A percentile compares a stretch with the other conserved stretches of the same genome.
Conservation (phyloP, 805 yeast genomes). For the Priceomyces fermenticarens region DNA sequence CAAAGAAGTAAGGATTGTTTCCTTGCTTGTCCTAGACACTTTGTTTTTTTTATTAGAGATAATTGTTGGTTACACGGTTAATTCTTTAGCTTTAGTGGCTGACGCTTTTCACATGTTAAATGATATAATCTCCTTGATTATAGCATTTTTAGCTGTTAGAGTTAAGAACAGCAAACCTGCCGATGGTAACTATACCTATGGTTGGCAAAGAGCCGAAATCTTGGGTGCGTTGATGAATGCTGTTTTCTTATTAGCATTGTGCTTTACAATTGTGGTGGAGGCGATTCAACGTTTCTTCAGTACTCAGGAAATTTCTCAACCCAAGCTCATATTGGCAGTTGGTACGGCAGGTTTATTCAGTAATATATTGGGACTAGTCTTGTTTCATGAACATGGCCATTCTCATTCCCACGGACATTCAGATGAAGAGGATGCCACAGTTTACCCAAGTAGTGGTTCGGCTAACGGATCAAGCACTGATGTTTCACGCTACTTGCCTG, state of each 20-base stretch:
- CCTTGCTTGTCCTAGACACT: slow-evolving; percentile 74
- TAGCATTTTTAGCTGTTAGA: slow-evolving; percentile 95
- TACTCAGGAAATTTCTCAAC: slow-evolving; percentile 77
- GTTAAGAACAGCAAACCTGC: slow-evolving; percentile 81
- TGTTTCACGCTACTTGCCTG: slow-evolving; percentile 43
- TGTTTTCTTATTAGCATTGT: slow-evolving; percentile 85
- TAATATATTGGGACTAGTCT: slow-evolving; percentile 75
- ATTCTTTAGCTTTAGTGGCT: slow-evolving; percentile 91
- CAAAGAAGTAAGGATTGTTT: slow-evolving; percentile 69
- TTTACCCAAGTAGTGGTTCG: slow-evolving; percentile 1
- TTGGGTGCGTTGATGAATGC: slow-evolving; percentile 94
- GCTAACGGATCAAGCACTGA: slow-evolving; percentile 18
- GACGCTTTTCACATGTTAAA: slow-evolving; percentile 98
- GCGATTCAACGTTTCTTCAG: slow-evolving; percentile 85
- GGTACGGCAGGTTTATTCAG: slow-evolving; percentile 83
- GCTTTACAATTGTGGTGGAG: slow-evolving; percentile 88
- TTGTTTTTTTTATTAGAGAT: slow-evolving; percentile 83
- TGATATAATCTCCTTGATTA: slow-evolving; percentile 83
- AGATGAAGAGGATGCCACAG: slow-evolving; percentile 14
- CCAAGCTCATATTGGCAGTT: slow-evolving; percentile 76
- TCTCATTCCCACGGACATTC: slow-evolving; percentile 44
- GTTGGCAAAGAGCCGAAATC: slow-evolving; percentile 97
- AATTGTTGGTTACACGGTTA: slow-evolving; percentile 83
- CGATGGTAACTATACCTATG: slow-evolving; percentile 88
- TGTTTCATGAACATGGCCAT: slow-evolving; percentile 76